Base-by-base conservation (phyloP, 2,329 filamentous ascomycete genomes). In the Talaromyces marneffei region DNA sequence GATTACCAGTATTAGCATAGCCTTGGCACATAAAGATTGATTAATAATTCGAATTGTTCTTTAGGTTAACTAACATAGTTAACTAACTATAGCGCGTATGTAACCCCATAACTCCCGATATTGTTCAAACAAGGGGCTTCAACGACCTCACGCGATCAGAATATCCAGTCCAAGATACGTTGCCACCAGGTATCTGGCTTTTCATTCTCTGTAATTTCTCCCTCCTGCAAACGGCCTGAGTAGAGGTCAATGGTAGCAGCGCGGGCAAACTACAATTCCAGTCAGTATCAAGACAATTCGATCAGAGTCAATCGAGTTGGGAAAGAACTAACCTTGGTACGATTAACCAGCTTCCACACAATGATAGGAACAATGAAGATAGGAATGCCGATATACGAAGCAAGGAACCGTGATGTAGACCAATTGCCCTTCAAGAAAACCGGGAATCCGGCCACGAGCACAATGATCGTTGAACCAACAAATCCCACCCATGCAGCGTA, bases 401-500 rank as follows among this genome's bases (percentile, higher is more conserved):
- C 75, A 3, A 78, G 62, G 65, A 78, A 78, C 58, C 70, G 59
- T 0, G 74, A 71, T 0, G 72, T 66, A 50, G 44, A 66, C 59
- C 59, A 61, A 12, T 61, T 48, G 6, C 71, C 71, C 59, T 74
- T 72, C 18, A 74, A 60, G 60, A 74, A 74, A 1, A 72, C 71
- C 4, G 86, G 81, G 73, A 90, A 91, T 1, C 87, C 88, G 62
- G 88, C 88, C 62, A 88, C 85, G 3, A 91, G 71, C 85, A 18
- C 18, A 14, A 91, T 78, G 27, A 90, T 74, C 2, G 73, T 70
- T 42, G 89, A 81, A 31, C 86, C 70, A 39, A 83, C 70, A 1
- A 90, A 82, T 14, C 82, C 79, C 33, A 81, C 73, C 73, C 82
- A 91, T 0, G 86, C 82, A 1, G 83, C 83, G 70, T 87, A 90